Evolutionary conservation across 208 protist genomes (phyloP), one percentile per base, ranked within the genome.

Genomic region (Trypanosoma vivax): DNA sequence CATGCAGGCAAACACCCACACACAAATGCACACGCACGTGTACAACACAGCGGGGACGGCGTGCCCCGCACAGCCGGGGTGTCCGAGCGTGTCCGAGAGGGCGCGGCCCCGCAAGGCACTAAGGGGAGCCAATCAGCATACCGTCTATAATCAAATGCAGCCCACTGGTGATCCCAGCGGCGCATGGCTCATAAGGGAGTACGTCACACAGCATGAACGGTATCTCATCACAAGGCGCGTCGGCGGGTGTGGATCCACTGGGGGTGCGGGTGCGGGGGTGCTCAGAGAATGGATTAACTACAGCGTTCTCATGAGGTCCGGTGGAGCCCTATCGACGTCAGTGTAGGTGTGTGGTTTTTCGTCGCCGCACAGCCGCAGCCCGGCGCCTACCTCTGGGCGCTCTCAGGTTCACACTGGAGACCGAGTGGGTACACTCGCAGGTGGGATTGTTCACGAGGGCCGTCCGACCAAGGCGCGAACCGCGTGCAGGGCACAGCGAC

Each of bases 371-470:
- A n/a, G n/a, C n/a, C n/a, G n/a, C n/a, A n/a, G 18, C 11, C 28
- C 35, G 25, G 19, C 28, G 13, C 11, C 11, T 53, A 34, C 33
- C 10, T 78, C 73, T 79, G 21, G 73, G 69, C 65, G 50, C 68
- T 40, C 59, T 64, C 72, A 81, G 73, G 73, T 81, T 63, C 73
- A 70, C 73, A 33, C 66, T 65, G 65, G 72, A 74, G 73, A 79
- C 61, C 60, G 39, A 79, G 34, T 42, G 38, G 46, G 60, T 79
- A 79, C 41, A 74, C 73, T 74, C 73, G 33, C 53, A 46, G 73
- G 73, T 69, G 73, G 73, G 73, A 79, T 79, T 79, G 67, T 79
- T 75, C 73, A 47, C 72, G 53, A 64, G 65, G 35, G 64, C 68
- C 65, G 54, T 30, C 1, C 14, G 34, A 18, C n/a, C n/a, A n/a